Evolutionary conservation across 176 grass and related monocot species (phyloP), one percentile per base, ranked within the genome.

Genomic region (Paspalum notatum): DNA sequence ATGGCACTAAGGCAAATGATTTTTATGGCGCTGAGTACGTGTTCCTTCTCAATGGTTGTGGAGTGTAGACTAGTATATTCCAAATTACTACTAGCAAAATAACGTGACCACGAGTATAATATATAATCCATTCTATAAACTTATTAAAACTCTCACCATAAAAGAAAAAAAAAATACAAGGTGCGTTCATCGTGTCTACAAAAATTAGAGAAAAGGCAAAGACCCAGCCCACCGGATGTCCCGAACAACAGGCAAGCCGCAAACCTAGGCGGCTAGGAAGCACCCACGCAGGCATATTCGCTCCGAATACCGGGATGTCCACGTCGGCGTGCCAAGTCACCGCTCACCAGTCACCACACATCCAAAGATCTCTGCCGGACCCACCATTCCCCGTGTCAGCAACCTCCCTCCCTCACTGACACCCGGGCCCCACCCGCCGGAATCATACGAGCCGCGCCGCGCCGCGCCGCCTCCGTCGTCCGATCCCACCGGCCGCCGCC

Each of bases 241-340:
- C 48, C 7, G 39, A 43, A 37, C 14, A 37, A 51, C 37, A 44
- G 18, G 6, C 71, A 38, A 21, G 43, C 48, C 39, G 62, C 41
- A 49, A 58, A 42, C 20, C 27, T 3, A n/a, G 54, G 45, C 68
- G 11, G 3, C 3, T 0, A 6, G n/a, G 45, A 15, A n/a, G 18
- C 24, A 58, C 21, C 64, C 26, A 62, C 65, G 74, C 10, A 42
- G 53, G 83, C 63, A 78, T 85, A 78, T 70, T 71, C 74, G 27
- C 55, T 44, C 18, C 6, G 71, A 6, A 85, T 51, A 32, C 65
- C 54, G 0, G 15, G 43, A 75, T n/a, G 17, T 48, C 83, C 43
- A 71, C 74, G 13, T 21, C 53, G 9, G 42, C 55, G 24, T 78
- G 85, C 86, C 80, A 83, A 78, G 74, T 83, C 82, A 80, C 8